phyloP scores from a whole-genome alignment of 768 basidiomycete genomes.

The Amanita jacksonii region DNA sequence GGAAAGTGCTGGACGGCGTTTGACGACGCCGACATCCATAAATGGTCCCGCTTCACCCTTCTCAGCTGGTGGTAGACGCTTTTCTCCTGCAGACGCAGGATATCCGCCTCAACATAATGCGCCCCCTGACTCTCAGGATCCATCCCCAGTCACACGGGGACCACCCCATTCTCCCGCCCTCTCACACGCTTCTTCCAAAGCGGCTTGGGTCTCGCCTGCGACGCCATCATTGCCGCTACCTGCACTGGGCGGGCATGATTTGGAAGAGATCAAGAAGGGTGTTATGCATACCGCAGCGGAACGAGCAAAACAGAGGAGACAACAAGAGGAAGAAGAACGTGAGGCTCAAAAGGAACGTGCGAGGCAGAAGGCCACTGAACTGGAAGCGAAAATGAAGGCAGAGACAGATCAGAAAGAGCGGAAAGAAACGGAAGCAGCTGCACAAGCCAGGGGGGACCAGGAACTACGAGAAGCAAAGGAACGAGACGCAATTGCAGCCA shows the following conservation, averaged over 20 bases:
- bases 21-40: conserved; percentile 27
- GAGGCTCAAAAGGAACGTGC: conserved; percentile 77
- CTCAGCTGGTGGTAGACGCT: conserved; percentile 10
- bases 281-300: conserved; percentile 82
- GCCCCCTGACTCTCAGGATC: conserved; percentile 20
- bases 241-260: conserved; percentile 28
- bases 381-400: conserved; percentile 58
- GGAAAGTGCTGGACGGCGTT: conserved; percentile 43
- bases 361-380: conserved; percentile 64
- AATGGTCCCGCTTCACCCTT: conserved; percentile 18
- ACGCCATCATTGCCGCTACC: conserved; percentile 22
- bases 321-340: conserved; percentile 77
- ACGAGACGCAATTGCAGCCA: conserved; percentile 3
- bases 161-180: conserved; percentile 36
- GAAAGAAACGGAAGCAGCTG: conserved; percentile 15
- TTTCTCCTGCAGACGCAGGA: conserved; percentile 36
- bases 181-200: conserved; percentile 27
- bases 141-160: conserved; percentile 17
- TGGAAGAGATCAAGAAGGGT: conserved; percentile 63
- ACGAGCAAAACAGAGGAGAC: conserved; percentile 67
- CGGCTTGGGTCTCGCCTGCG: conserved; percentile 26
- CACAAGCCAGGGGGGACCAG: conserved; percentile 15
- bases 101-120: conserved; percentile 22
- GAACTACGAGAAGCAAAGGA: conserved; percentile 8
- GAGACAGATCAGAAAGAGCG: conserved; percentile 25